Percentiles rank a stretch among this genome's conserved stretches.
Evolutionary conservation across 768 basidiomycete genomes (phyloP).

Genomic region (Russula ochroleuca): DNA sequence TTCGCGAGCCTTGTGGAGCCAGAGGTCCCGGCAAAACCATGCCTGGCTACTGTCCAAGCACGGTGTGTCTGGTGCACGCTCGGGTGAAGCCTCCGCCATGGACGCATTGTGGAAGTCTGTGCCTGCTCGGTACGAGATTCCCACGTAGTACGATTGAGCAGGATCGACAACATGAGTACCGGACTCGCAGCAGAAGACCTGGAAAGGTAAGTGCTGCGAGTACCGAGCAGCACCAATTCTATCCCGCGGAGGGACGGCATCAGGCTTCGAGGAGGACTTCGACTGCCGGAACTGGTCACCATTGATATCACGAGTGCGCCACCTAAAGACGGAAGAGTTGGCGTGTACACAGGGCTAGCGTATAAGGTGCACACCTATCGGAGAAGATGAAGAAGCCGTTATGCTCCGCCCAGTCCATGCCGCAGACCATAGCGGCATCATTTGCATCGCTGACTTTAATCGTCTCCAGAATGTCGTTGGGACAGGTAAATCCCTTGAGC

Average conservation of each 20-base stretch:
- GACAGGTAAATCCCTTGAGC: slow-evolving; percentile 99
- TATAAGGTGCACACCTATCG: slow-evolving; percentile 57
- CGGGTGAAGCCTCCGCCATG: slow-evolving; percentile 47
- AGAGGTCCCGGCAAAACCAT: slow-evolving; percentile 97
- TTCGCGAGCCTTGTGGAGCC: slow-evolving; percentile 83
- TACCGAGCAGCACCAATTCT: slow-evolving; percentile 76
- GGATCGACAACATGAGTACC: slow-evolving; percentile 98
- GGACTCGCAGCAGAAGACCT: slow-evolving; percentile 98
- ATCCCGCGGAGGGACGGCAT: slow-evolving; percentile 91
- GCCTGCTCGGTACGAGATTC: slow-evolving; percentile 80
- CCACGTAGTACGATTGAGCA: slow-evolving; percentile 90
- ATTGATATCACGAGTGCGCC: slow-evolving; percentile 96
- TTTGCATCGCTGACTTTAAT: slow-evolving; percentile 87
- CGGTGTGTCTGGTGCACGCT: slow-evolving; percentile 70
- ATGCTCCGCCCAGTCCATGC: slow-evolving; percentile 99
- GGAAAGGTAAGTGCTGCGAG: slow-evolving; percentile 90
- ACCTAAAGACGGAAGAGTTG: slow-evolving; percentile 44
- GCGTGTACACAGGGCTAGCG: not conserved
- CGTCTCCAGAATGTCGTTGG: slow-evolving; percentile 95
- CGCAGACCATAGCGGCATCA: slow-evolving; percentile 96
- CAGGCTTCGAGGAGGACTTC: slow-evolving; percentile 85
- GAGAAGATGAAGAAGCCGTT: slow-evolving; percentile 98
- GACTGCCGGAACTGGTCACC: slow-evolving; percentile 98
- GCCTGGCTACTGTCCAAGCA: slow-evolving; percentile 97
- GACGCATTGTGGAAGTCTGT: slow-evolving; percentile 77